Percentiles rank a stretch among this genome's conserved stretches.
phyloP scores from a whole-genome alignment of 768 basidiomycete genomes.

The Lactarius hengduanensis region DNA sequence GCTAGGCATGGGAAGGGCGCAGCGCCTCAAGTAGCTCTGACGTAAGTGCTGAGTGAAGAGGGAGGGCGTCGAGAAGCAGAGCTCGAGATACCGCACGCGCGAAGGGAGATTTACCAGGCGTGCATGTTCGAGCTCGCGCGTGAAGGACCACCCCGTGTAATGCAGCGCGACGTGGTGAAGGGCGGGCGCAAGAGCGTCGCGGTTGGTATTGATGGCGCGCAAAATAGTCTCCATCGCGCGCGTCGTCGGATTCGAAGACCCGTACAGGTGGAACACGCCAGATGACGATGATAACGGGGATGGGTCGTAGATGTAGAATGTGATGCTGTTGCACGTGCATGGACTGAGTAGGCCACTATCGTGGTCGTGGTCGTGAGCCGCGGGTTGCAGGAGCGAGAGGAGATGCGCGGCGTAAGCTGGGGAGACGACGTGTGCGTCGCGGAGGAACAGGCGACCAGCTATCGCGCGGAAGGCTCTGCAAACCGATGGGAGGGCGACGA shows the following conservation, averaged over 20 bases:
- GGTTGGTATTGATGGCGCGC: conserved; percentile 30
- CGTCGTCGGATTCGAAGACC: conserved; percentile 24
- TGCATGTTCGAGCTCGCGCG: conserved; percentile 38
- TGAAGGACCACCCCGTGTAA: conserved; percentile 37
- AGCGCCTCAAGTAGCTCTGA: conserved; percentile 23
- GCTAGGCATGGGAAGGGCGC: conserved; percentile 26
- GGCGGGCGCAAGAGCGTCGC: conserved; percentile 34
- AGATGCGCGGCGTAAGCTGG: conserved; percentile 35
- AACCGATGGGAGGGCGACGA: conserved; percentile 36
- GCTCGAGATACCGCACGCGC: conserved; percentile 38
- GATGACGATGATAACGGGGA: conserved; percentile 5
- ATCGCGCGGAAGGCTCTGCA: conserved; percentile 37
- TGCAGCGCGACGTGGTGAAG: conserved; percentile 36
- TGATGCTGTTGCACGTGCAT: conserved; percentile 38
- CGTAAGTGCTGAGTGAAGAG: conserved; percentile 28
- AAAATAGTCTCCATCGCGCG: conserved; percentile 33
- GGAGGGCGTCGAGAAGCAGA: conserved; percentile 34
- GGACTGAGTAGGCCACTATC: conserved; percentile 22
- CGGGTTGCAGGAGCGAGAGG: conserved; percentile 32
- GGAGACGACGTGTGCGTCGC: conserved; percentile 39
- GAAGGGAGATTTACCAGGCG: conserved; percentile 35
- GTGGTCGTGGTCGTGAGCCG: conserved; percentile 20
- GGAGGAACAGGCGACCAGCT: conserved; percentile 37
- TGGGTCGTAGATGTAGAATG: conserved; percentile 36
- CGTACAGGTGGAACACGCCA: conserved; percentile 30